A percentile compares a stretch with the other conserved stretches of the same genome.
Conservation (phyloP, 2,329 filamentous ascomycete genomes). For the Ophiostoma sp. region DNA sequence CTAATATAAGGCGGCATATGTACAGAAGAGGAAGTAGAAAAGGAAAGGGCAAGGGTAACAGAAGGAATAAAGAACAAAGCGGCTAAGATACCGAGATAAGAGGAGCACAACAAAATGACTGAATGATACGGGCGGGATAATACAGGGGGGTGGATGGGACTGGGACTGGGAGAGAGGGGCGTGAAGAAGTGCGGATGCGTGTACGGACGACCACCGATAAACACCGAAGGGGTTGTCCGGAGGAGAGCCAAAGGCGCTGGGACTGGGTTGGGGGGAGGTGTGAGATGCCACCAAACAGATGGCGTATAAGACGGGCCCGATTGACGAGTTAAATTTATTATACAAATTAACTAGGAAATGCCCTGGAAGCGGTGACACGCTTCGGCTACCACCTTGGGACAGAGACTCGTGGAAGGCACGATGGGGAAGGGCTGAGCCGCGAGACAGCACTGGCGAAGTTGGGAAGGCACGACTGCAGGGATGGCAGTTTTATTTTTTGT, state of each 20-base stretch:
- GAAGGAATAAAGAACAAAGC: neutral
- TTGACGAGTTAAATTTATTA: conserved; percentile 3
- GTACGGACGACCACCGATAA: conserved; percentile 15
- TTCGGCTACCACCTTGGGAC: conserved; percentile 13
- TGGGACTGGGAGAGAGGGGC: conserved; percentile 6
- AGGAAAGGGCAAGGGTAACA: neutral
- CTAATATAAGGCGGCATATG: conserved; percentile 23
- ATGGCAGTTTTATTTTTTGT: neutral
- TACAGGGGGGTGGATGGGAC: neutral
- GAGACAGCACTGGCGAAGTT: neutral
- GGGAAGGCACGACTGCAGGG: neutral
- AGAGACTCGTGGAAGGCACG: neutral
- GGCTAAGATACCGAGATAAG: conserved; percentile 11
- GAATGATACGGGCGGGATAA: conserved; percentile 4
- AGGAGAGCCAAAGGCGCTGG: neutral
- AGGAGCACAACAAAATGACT: neutral
- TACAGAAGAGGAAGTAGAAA: conserved; percentile 16
- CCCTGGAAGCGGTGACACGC: conserved; percentile 2
- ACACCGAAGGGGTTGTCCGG: conserved; percentile 25
- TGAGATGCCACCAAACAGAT: conserved; percentile 5
- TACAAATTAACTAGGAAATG: neutral
- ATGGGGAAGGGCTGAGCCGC: neutral
- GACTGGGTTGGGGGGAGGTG: neutral
- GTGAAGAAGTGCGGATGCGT: conserved; percentile 4
- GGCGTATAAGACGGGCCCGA: conserved; percentile 5